phyloP scores from a whole-genome alignment of 1,284 basidiomycete species.

The Wolfiporia cocos region DNA sequence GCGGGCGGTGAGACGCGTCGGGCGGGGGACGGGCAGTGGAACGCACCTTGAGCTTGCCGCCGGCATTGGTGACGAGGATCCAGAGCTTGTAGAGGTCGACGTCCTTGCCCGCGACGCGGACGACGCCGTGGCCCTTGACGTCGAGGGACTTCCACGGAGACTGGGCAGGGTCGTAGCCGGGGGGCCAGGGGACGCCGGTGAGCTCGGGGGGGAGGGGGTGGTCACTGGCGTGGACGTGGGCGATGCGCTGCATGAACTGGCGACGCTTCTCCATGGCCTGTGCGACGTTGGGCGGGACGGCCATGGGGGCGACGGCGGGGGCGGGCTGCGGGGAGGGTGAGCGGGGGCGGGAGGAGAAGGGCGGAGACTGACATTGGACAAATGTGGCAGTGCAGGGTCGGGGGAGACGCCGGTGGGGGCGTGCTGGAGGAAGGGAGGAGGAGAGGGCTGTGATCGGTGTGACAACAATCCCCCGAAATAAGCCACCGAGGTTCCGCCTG shows the following conservation, averaged over 20 bases:
- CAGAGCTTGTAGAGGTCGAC: conserved; percentile 72
- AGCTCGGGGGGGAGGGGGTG: conserved; percentile 61
- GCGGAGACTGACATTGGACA: conserved; percentile 17
- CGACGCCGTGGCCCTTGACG: conserved; percentile 42
- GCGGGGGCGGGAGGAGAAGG: conserved; percentile 8
- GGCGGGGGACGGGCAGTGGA: too few relatives aligned
- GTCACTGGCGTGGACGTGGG: conserved; percentile 40
- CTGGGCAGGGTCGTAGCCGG: conserved; percentile 51
- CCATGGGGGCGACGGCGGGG: conserved; percentile 15
- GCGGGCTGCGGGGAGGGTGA: conserved; percentile 12
- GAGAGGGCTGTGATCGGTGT: conserved; percentile 29
- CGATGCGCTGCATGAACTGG: conserved; percentile 52
- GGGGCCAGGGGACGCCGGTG: conserved; percentile 46
- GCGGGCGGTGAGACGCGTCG: too few relatives aligned
- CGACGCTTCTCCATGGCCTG: conserved; percentile 42
- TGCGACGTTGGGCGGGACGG: conserved; percentile 8
- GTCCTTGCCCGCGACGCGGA: conserved; percentile 73
- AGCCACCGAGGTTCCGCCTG: conserved; percentile 60
- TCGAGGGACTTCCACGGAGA: conserved; percentile 64
- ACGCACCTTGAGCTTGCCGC: conserved; percentile 54
- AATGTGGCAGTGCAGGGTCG: conserved; percentile 15
- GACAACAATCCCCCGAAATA: conserved; percentile 56
- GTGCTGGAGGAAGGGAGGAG: conserved; percentile 24
- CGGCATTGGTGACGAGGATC: conserved; percentile 46
- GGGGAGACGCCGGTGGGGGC: conserved; percentile 17